Percentiles rank a stretch among this genome's conserved stretches.
These are phyloP conservation scores for Sordaria brevicollis DNA, from an alignment of 495 filamentous ascomycete species.

Conservation along the genomic window DNA sequence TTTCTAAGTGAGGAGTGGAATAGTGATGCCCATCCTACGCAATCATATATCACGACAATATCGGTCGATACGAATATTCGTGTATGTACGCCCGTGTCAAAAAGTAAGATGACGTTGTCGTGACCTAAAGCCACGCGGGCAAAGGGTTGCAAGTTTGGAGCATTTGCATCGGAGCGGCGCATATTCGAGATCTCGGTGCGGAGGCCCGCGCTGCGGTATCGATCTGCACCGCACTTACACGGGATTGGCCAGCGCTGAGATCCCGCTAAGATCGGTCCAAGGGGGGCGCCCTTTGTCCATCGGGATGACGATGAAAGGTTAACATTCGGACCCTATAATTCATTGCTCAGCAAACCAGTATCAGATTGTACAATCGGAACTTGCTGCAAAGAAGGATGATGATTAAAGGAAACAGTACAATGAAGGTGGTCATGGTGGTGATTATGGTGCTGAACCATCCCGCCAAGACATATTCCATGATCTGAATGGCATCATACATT, in stretches of 20 bases:
- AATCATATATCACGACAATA: background rate
- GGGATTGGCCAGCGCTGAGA: background rate
- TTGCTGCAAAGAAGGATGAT: too few relatives aligned
- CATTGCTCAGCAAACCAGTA: too few relatives aligned
- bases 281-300: background rate
- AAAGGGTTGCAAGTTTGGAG: background rate
- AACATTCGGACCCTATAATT: too few relatives aligned
- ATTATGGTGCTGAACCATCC: too few relatives aligned
- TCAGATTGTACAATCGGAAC: too few relatives aligned
- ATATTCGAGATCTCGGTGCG: background rate
- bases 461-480: too few relatives aligned
- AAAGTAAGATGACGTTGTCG: background rate
- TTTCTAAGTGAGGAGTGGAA: too few relatives aligned
- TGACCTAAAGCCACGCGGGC: background rate
- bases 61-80: background rate
- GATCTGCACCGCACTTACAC: background rate
- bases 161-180: background rate
- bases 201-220: background rate
- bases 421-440: too few relatives aligned
- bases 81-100: background rate
- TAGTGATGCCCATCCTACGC: background rate
- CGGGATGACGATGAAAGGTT: background rate
- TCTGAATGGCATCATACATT: too few relatives aligned
- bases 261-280: background rate
- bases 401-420: too few relatives aligned